A percentile compares a stretch with the other conserved stretches of the same genome.
Evolutionary conservation across 2,329 filamentous ascomycete species (phyloP).

Genomic region (Fusarium foetens): DNA sequence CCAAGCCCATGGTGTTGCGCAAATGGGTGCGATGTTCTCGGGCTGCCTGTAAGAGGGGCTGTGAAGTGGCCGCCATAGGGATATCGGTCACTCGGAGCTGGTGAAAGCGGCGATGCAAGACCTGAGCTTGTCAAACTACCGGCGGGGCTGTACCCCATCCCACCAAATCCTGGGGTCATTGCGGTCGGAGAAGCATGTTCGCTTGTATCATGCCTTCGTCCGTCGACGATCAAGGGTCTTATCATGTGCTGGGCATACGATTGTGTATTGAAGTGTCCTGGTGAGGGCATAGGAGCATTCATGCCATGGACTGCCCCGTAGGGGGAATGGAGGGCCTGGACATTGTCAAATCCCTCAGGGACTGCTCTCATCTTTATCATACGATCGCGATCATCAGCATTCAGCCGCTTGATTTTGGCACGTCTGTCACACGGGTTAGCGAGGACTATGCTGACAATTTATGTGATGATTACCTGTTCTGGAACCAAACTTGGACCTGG

Average conservation of each 20-base stretch:
- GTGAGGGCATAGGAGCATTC: slow-evolving; percentile 59
- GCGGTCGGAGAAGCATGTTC: slow-evolving; percentile 74
- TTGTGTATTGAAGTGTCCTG: slow-evolving; percentile 59
- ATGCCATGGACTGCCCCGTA: slow-evolving; percentile 70
- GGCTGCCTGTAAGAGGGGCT: slow-evolving; percentile 58
- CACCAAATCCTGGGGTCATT: slow-evolving; percentile 73
- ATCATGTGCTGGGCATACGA: slow-evolving; percentile 70
- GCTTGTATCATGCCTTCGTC: slow-evolving; percentile 71
- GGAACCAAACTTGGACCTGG: slow-evolving; percentile 98
- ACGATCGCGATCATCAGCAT: slow-evolving; percentile 74
- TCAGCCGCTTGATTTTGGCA: slow-evolving; percentile 77
- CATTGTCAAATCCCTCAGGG: slow-evolving; percentile 76
- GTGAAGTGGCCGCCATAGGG: slow-evolving; percentile 61
- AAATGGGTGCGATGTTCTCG: slow-evolving; percentile 63
- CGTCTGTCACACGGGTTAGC: slow-evolving; percentile 57
- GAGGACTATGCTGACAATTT: background rate
- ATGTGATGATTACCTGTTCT: slow-evolving; percentile 77
- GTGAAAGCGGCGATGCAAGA: slow-evolving; percentile 67
- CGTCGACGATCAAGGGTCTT: slow-evolving; percentile 75
- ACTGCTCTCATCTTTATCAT: slow-evolving; percentile 79
- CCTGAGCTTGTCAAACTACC: slow-evolving; percentile 62
- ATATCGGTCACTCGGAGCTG: slow-evolving; percentile 65
- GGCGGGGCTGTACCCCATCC: slow-evolving; percentile 70
- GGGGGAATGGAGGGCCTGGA: slow-evolving; percentile 74
- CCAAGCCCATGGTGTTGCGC: slow-evolving; percentile 61